Base-by-base conservation (phyloP, 2,329 filamentous ascomycete species). In the Cryoendolithus antarcticus region DNA sequence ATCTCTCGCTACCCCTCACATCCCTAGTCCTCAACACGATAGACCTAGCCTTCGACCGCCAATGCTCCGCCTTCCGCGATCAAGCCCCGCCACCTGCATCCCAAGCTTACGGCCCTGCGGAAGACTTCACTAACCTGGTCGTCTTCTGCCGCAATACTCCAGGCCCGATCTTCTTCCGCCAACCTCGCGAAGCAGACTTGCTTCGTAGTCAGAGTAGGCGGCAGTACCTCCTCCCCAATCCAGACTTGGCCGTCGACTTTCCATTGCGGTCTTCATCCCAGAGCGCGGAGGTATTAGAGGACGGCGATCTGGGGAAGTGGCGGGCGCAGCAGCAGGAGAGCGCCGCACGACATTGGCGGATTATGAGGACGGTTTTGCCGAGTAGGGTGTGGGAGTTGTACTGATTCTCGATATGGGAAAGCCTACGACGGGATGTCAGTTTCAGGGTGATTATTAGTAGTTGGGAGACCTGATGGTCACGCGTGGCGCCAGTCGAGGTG, bases 11-110 rank as follows among this genome's bases (percentile, higher is more conserved):
- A 19, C 81, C 83, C 3, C 75, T 86, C 0, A 81, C 88, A 9
- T 75, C 74, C 40, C 75, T 89, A 27, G 74, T 94, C 19, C 75
- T 93, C 50, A 77, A 81, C 54, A 96, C 89, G 24, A 88, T 96
- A 58, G 71, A 71, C 45, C 62, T 74, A 24, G 77, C 91, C 42
- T 98, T 96, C 61, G 82, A 85, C n/a, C 75, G 77, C 13, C 49
- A 55, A 3, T 98, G 91, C 63, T 83, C 86, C 44, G 76, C 93
- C 51, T 98, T 86, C 72, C 80, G 91, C 45, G 91, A 98, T 62
- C 70, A 73, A 19, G 69, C 75, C 3, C 62, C 69, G 1, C 62
- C 67, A 6, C 10, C 8, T 15, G 6, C 12, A 33, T 24, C 21
- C 5, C 10, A 10, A 13, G 10, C n/a, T 8, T 4, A 10, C 33